A percentile compares a stretch with the other conserved stretches of the same genome.
Conservation (phyloP, 192 early-diverging fungal genomes). For the Coemansia sp. region DNA sequence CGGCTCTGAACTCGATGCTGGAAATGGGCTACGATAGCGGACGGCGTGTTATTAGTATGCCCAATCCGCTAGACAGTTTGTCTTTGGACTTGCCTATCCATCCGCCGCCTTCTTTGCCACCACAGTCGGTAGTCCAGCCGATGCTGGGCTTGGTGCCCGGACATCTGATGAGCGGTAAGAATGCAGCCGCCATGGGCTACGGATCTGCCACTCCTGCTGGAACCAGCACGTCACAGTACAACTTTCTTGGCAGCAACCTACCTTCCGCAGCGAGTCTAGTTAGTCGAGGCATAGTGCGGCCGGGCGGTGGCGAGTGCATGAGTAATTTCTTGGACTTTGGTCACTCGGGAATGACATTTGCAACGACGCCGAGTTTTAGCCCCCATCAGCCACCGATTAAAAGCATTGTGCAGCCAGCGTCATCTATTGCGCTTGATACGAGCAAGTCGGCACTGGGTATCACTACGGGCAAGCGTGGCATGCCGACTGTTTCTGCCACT, state of each 20-base stretch:
- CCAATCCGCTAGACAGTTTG: constrained; percentile 53
- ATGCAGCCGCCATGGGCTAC: background rate
- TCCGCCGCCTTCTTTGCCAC: constrained; percentile 27
- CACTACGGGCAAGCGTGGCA: background rate
- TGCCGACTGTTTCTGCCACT: background rate
- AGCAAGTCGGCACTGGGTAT: constrained; percentile 4
- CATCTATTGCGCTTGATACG: background rate
- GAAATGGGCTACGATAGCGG: constrained; percentile 42
- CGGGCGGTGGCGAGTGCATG: background rate
- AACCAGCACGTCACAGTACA: background rate
- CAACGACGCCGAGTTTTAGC: background rate
- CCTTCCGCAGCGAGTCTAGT: background rate
- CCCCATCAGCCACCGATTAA: constrained; percentile 5
- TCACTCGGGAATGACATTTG: background rate
- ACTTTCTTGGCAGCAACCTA: background rate
- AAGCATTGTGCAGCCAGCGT: background rate
- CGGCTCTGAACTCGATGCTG: constrained; percentile 31
- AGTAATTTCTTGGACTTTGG: background rate
- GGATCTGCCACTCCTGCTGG: background rate
- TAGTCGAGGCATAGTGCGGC: background rate
- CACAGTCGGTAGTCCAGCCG: constrained; percentile 17
- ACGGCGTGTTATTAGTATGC: constrained; percentile 54
- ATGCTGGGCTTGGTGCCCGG: constrained; percentile 9
- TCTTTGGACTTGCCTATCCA: constrained; percentile 51
- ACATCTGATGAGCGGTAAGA: background rate